Evolutionary conservation across 257 asterid species (phyloP).

Genomic region (Solanum medicagineum): DNA sequence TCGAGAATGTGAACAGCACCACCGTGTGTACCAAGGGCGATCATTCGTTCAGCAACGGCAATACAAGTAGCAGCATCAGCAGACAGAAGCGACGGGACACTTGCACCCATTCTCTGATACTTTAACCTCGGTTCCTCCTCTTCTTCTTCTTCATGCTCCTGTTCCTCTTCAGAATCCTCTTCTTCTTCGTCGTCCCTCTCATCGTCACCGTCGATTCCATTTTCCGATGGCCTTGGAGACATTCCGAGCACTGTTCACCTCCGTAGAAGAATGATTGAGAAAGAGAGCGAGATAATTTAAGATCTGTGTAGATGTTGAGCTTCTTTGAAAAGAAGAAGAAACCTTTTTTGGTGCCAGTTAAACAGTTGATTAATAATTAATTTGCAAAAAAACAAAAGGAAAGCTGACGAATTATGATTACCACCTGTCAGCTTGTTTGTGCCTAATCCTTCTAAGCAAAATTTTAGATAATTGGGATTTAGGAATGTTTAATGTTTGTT

Average conservation of each 20-base stretch:
- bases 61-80: constrained; percentile 86
- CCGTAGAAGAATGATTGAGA: background rate
- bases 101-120: constrained; percentile 99
- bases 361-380: background rate
- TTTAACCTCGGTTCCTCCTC: constrained; percentile 87
- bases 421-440: background rate
- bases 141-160: constrained; percentile 39
- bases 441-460: background rate
- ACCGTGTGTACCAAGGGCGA: constrained; percentile 82
- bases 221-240: constrained; percentile 67
- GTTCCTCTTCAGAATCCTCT: constrained; percentile 42
- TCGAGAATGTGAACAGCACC: constrained; percentile 92
- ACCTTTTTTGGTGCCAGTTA: background rate
- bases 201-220: constrained; percentile 93
- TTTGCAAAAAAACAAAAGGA: background rate
- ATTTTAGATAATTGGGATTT: background rate
- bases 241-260: constrained; percentile 10
- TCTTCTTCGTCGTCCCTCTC: constrained; percentile 59
- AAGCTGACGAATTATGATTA: background rate
- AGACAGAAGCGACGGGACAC: constrained; percentile 73
- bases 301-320: background rate
- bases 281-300: background rate
- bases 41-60: constrained; percentile 91
- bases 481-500: background rate
- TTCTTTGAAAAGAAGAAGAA: background rate